Conservation (phyloP, 2,329 filamentous ascomycete genomes). For the Parastagonospora nodorum region DNA sequence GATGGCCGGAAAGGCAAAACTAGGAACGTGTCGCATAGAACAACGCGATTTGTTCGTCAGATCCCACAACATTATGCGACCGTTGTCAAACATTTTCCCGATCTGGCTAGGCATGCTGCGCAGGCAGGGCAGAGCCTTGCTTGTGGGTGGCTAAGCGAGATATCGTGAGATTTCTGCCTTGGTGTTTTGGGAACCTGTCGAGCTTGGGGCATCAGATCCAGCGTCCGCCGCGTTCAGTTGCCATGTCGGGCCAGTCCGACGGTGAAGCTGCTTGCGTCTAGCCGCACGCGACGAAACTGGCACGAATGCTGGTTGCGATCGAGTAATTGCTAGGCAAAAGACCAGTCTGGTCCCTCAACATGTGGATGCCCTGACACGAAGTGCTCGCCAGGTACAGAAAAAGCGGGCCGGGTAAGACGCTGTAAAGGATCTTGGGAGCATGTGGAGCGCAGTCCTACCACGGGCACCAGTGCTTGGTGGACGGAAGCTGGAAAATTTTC, state of each 20-base stretch:
- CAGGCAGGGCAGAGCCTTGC: background rate
- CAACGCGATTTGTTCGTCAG: background rate
- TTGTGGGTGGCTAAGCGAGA: slow-evolving; percentile 24
- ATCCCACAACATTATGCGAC: slow-evolving; percentile 16
- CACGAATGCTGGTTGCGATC: slow-evolving; percentile 14
- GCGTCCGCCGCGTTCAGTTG: slow-evolving; percentile 6
- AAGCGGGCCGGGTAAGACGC: slow-evolving; percentile 23
- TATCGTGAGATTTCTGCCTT: slow-evolving; percentile 27
- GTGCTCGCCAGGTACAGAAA: slow-evolving; percentile 13
- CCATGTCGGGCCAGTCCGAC: slow-evolving; percentile 15
- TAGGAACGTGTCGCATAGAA: background rate
- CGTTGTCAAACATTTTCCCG: slow-evolving; percentile 4
- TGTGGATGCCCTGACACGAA: slow-evolving; percentile 33
- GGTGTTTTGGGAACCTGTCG: slow-evolving; percentile 9
- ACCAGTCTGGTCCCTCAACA: slow-evolving; percentile 36
- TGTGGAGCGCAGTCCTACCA: slow-evolving; percentile 32
- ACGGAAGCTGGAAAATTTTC: slow-evolving; percentile 30
- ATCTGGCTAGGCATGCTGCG: background rate
- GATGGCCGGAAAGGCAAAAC: background rate
- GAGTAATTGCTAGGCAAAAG: slow-evolving; percentile 24
- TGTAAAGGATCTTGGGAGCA: slow-evolving; percentile 26
- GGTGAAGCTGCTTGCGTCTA: slow-evolving; percentile 4
- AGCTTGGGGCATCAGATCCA: slow-evolving; percentile 3
- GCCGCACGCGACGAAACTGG: slow-evolving; percentile 9
- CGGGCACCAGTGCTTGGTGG: slow-evolving; percentile 22